Base-by-base conservation (phyloP, 108 stramenopile genomes). In the Asterionellopsis glacialis region DNA sequence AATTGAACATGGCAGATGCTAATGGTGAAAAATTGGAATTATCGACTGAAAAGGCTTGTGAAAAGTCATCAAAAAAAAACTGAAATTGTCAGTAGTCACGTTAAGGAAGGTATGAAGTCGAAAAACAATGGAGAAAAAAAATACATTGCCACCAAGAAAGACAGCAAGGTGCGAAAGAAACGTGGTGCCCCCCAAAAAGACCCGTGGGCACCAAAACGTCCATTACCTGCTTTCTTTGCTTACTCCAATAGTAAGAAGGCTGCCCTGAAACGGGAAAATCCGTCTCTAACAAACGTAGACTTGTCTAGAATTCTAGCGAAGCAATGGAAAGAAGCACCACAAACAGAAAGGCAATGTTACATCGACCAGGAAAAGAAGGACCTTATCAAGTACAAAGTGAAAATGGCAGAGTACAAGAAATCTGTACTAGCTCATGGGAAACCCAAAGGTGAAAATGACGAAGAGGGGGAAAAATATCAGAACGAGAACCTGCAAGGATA, bases 151-250 rank as follows among this genome's bases (percentile, higher is more conserved):
- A 33, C 33, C 33, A 33, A 33, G 33, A 33, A 5, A 5, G 33
- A 5, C 7, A 7, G 5, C 2, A 33, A 33, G 33, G 7, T 33
- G 7, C 14, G 58, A 45, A 12, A 33, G 33, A 33, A 65, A 53
- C 41, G 52, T 57, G 61, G 38, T 38, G 38, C 23, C 55, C 9
- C 25, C 61, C 3, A 33, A 7, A 83, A 83, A 50, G 77, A 83
- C 44, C 82, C 82, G 11, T 64, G 57, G 18, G 75, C 72, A 18
- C 82, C 82, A 1, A 83, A 83, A 41, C 77, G 82, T 9, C 75
- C 77, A 1, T 67, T 83, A 77, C 54, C 63, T 23, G 67, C 82
- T n/a, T 83, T 76, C 52, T 44, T 79, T 28, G 65, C 75, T 6
- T 81, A 62, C 43, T 76, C 73, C 5, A 81, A 76, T 43, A 63